phyloP scores from a whole-genome alignment of 2,329 filamentous ascomycete genomes.

The Aspergillus novofumigatus region DNA sequence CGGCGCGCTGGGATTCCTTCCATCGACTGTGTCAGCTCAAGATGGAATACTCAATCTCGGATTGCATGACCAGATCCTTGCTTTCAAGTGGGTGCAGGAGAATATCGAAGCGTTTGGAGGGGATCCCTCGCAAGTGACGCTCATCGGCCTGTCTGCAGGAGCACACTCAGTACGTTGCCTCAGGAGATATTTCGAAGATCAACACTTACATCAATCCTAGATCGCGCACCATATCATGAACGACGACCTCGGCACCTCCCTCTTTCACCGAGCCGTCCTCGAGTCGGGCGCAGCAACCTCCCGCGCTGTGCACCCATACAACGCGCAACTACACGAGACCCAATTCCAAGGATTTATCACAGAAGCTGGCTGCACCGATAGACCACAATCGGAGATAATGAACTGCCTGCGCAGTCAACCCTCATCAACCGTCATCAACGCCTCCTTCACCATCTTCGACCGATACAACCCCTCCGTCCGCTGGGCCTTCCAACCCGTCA shows the following conservation, averaged over 20 bases:
- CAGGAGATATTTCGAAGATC: not conserved
- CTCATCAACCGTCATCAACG: conserved; percentile 32
- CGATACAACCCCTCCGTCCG: conserved; percentile 45
- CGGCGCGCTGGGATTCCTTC: conserved; percentile 61
- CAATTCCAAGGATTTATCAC: conserved; percentile 44
- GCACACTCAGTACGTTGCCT: conserved; percentile 42
- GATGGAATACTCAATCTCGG: conserved; percentile 49
- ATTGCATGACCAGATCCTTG: conserved; percentile 33
- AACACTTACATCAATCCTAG: conserved; percentile 30
- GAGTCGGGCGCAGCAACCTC: conserved; percentile 47
- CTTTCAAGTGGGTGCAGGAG: conserved; percentile 27
- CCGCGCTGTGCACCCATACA: conserved; percentile 42
- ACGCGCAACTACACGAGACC: conserved; percentile 38
- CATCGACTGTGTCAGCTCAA: conserved; percentile 50
- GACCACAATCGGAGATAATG: conserved; percentile 32
- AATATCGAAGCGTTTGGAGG: conserved; percentile 24
- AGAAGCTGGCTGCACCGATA: conserved; percentile 30
- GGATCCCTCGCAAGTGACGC: conserved; percentile 28
- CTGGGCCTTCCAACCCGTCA: conserved; percentile 65
- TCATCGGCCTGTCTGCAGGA: conserved; percentile 39
- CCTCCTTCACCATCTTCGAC: conserved; percentile 43
- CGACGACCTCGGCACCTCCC: conserved; percentile 28
- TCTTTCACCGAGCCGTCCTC: conserved; percentile 46
- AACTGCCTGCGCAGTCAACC: conserved; percentile 41
- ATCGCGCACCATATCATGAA: conserved; percentile 65